Evolutionary conservation across 352 stramenopile species (phyloP), one percentile per base, ranked within the genome.

Genomic region (Blastocystis sp.): DNA sequence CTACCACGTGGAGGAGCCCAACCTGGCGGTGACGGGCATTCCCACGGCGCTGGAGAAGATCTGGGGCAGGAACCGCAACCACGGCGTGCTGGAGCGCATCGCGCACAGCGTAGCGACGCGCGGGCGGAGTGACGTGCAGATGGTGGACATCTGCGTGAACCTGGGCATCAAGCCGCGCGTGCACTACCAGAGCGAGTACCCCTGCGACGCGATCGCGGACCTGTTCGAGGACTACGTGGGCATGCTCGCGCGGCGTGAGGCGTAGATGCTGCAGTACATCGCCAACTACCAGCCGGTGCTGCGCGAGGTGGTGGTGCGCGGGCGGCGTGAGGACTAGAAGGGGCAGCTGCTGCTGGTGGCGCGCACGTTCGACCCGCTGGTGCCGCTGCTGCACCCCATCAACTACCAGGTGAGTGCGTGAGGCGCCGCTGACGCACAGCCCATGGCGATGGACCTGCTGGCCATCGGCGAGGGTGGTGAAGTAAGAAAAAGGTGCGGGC

Each of bases 151-250:
- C n/a, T 77, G 66, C 45, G 66, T 77, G 38, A 59, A 54, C 14
- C 28, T 77, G 66, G 66, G 66, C 43, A 77, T 77, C 66, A 77
- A 77, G 52, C 66, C 66, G 21, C 66, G 24, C 45, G 19, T 77
- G 19, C 66, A 77, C 38, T 77, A 77, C 38, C 42, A 77, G 7
- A 54, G 10, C 21, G 34, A 43, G 24, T 77, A 77, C 60, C 66
- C 66, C 19, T 77, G 66, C n/a, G 21, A 77, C 6, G 38, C 24
- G 3, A 77, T 77, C 43, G 66, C 66, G 6, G 66, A 77, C 60
- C 40, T 77, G 7, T 77, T 77, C 34, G 34, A 77, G 9, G 24
- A 28, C 19, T 28, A 54, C 17, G 66, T 77, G 40, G 1, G 24
- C 0, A 0, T 60, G 66, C 21, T 19, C 24, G 1, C 24, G 38